phyloP scores from a whole-genome alignment of 495 filamentous ascomycete species.

The Talaromyces liani region DNA sequence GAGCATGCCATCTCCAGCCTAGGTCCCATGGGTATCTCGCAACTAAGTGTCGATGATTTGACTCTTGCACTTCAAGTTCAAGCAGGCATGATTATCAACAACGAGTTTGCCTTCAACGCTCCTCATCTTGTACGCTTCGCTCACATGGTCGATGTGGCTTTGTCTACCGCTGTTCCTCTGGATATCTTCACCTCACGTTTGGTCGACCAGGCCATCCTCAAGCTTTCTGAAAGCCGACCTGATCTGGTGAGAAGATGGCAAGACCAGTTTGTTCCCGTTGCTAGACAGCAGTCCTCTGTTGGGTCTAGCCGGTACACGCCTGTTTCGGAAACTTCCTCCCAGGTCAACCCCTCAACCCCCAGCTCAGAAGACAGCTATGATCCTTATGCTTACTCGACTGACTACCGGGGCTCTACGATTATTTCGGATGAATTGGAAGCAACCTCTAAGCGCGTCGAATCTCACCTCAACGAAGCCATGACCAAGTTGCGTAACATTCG shows the following conservation, averaged over 20 bases:
- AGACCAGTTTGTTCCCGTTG: constrained; percentile 37
- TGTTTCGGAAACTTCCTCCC: constrained; percentile 30
- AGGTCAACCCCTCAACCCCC: constrained; percentile 27
- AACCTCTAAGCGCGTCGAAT: constrained; percentile 55
- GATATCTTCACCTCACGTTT: constrained; percentile 43
- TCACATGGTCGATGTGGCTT: constrained; percentile 50
- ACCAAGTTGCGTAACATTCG: constrained; percentile 85
- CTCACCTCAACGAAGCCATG: constrained; percentile 73
- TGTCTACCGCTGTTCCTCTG: constrained; percentile 40
- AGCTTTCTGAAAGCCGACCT: constrained; percentile 42
- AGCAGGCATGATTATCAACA: constrained; percentile 48
- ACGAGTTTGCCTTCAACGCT: constrained; percentile 37
- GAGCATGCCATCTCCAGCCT: constrained; percentile 55
- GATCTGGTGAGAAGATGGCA: constrained; percentile 56
- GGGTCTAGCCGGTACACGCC: constrained; percentile 32
- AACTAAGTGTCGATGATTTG: constrained; percentile 50
- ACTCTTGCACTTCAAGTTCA: constrained; percentile 57
- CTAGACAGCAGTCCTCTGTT: constrained; percentile 16
- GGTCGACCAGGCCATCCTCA: constrained; percentile 50
- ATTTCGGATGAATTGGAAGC: constrained; percentile 84
- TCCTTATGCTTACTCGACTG: constrained; percentile 80
- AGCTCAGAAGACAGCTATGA: constrained; percentile 73
- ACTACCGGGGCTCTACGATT: constrained; percentile 82
- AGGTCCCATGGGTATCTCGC: constrained; percentile 49
- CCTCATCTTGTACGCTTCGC: constrained; percentile 53